Evolutionary conservation across 23 red algal genomes (phyloP).

Genomic region (Cyanidioschyzon merolae): DNA sequence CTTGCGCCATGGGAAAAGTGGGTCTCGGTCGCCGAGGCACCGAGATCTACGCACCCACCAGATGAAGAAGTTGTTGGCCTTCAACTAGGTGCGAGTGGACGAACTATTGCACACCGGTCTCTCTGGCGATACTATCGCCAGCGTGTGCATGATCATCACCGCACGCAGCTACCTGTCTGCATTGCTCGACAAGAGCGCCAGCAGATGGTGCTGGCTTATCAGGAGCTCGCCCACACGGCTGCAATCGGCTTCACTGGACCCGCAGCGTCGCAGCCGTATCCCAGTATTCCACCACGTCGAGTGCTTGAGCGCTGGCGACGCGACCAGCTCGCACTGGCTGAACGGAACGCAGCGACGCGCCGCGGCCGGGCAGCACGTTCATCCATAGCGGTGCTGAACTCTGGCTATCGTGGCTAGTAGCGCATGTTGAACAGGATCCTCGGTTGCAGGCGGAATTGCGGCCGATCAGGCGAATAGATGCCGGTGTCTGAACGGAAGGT

Average conservation of each 20-base stretch:
- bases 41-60: no score
- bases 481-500: no score
- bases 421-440: no score
- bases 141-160: not conserved
- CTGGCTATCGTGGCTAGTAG: slow-evolving; percentile 40
- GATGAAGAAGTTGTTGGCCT: not conserved
- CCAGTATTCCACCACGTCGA: slow-evolving; percentile 11
- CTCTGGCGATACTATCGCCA: slow-evolving; percentile 28
- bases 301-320: slow-evolving; percentile 22
- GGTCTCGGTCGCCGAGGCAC: no score
- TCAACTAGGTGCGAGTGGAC: not conserved
- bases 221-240: not conserved
- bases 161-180: not conserved
- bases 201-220: not conserved
- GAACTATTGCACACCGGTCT: slow-evolving; percentile 6
- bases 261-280: not conserved
- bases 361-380: slow-evolving; percentile 34
- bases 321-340: not conserved
- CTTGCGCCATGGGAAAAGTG: no score
- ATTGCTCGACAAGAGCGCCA: not conserved
- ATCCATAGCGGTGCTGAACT: slow-evolving; percentile 60
- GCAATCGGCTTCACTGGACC: not conserved
- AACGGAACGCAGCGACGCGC: slow-evolving; percentile 23
- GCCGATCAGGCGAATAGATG: no score
- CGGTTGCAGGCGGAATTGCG: no score